Evolutionary conservation across 495 filamentous ascomycete genomes (phyloP).

Genomic region (Penicillium robsamsonii): DNA sequence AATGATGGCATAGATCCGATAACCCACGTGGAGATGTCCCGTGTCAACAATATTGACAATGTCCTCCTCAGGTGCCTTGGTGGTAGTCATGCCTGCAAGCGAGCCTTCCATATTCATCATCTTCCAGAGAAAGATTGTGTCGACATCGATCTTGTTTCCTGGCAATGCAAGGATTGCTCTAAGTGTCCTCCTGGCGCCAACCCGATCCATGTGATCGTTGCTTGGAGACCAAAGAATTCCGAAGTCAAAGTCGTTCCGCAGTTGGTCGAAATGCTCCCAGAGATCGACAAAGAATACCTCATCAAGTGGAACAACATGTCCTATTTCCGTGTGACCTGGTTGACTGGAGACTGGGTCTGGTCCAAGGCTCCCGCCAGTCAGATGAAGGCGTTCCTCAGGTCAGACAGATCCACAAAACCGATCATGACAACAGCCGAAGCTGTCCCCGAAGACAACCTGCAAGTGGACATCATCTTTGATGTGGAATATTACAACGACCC

Average conservation of each 20-base stretch:
- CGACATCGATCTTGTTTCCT: constrained; percentile 61
- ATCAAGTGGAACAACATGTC: constrained; percentile 81
- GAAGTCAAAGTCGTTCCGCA: constrained; percentile 42
- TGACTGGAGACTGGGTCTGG: constrained; percentile 85
- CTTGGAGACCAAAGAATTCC: constrained; percentile 71
- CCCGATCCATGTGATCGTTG: constrained; percentile 64
- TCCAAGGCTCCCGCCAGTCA: constrained; percentile 55
- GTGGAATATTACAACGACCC: constrained; percentile 58
- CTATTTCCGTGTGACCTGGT: constrained; percentile 78
- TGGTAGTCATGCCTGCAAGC: constrained; percentile 53
- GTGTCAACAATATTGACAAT: constrained; percentile 72
- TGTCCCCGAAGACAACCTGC: constrained; percentile 77
- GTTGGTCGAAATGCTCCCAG: constrained; percentile 54
- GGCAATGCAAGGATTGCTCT: constrained; percentile 74
- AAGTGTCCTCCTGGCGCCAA: constrained; percentile 48
- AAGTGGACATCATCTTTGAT: constrained; percentile 84
- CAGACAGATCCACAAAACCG: constrained; percentile 59
- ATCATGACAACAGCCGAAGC: constrained; percentile 74
- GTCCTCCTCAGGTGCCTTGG: constrained; percentile 75
- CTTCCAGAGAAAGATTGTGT: constrained; percentile 48
- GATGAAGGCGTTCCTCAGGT: constrained; percentile 74
- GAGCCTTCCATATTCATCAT: constrained; percentile 82
- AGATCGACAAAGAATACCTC: constrained; percentile 82
- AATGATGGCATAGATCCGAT: constrained; percentile 79
- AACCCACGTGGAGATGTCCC: constrained; percentile 53